Conservation (phyloP, 2,329 filamentous ascomycete genomes). For the Penicillium hesseltinei region DNA sequence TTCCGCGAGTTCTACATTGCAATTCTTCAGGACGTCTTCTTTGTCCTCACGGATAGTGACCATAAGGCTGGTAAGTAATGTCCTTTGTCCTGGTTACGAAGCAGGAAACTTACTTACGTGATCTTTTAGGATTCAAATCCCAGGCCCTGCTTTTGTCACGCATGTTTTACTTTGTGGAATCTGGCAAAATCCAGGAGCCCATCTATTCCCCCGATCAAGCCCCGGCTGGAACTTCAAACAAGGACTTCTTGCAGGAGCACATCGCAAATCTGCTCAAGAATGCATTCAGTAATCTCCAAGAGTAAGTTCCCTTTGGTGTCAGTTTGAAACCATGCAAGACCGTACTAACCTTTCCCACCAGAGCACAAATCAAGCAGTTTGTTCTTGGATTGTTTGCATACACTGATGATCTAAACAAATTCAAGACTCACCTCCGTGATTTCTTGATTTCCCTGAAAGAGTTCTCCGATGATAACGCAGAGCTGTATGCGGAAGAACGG, state of each 20-base stretch:
- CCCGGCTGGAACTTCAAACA: conserved; percentile 77
- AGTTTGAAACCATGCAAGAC: not conserved
- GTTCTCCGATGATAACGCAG: conserved; percentile 91
- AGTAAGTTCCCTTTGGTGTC: conserved; percentile 55
- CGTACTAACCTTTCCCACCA: conserved; percentile 39
- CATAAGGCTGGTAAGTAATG: conserved; percentile 74
- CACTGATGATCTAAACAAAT: conserved; percentile 87
- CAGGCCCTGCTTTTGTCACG: conserved; percentile 90
- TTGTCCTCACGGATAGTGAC: conserved; percentile 93
- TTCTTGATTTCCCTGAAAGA: conserved; percentile 98
- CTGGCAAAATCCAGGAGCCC: conserved; percentile 85
- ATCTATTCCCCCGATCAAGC: conserved; percentile 86
- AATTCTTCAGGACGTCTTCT: conserved; percentile 97
- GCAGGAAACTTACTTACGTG: not conserved
- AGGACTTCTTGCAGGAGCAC: conserved; percentile 85
- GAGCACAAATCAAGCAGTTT: conserved; percentile 82
- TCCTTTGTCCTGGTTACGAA: not conserved
- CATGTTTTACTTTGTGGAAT: conserved; percentile 93
- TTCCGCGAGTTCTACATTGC: conserved; percentile 97
- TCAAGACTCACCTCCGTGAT: conserved; percentile 93
- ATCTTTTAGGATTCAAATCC: conserved; percentile 74
- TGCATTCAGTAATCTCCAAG: conserved; percentile 89
- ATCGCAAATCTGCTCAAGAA: conserved; percentile 80
- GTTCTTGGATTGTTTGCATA: conserved; percentile 84
- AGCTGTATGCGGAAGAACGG: conserved; percentile 90